phyloP scores from a whole-genome alignment of 2,329 filamentous ascomycete genomes.

The Chrysoporthe puriensis region DNA sequence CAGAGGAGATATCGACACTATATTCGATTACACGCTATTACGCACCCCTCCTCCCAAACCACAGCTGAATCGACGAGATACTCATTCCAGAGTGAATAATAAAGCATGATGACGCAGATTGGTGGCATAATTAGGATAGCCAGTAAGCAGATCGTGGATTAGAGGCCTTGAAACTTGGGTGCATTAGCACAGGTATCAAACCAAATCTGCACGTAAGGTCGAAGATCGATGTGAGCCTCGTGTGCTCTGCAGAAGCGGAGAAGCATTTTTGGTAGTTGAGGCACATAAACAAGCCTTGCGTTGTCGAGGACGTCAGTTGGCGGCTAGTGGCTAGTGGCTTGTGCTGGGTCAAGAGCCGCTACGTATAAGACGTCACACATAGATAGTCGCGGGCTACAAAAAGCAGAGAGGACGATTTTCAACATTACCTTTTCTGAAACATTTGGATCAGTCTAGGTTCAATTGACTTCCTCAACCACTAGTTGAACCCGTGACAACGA shows the following conservation, averaged over 20 bases:
- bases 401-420: background rate
- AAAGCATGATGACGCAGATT: too few species aligned
- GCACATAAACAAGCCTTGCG: background rate
- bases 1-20: too few species aligned
- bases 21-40: too few species aligned
- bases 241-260: background rate
- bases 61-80: too few species aligned
- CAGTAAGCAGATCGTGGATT: too few species aligned
- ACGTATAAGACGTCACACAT: background rate
- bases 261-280: background rate
- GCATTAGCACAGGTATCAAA: too few species aligned
- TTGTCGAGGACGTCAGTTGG: conserved; percentile 13
- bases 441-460: background rate
- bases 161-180: too few species aligned
- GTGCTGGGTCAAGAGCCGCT: background rate
- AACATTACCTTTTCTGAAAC: background rate
- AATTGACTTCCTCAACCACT: background rate
- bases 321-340: background rate
- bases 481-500: background rate
- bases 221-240: too few species aligned
- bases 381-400: background rate
- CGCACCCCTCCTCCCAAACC: too few species aligned
- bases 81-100: too few species aligned
- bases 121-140: too few species aligned
- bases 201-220: too few species aligned